phyloP scores from a whole-genome alignment of 2,329 filamentous ascomycete species.

The Fusarium verrucosum region DNA sequence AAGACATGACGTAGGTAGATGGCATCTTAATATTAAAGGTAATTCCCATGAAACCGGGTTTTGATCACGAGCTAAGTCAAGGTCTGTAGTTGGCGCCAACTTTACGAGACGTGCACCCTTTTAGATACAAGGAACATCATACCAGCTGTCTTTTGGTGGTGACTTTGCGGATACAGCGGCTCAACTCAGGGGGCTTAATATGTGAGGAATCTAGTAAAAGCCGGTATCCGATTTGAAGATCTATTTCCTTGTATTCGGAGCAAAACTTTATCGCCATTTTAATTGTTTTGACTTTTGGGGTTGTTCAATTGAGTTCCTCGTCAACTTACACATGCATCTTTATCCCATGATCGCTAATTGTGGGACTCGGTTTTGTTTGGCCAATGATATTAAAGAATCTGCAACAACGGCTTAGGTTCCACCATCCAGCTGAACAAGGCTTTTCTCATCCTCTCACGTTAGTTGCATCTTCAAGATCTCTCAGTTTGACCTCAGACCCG shows the following conservation, averaged over 20 bases:
- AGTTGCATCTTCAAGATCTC: too few relatives aligned
- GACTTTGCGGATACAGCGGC: conserved; percentile 14
- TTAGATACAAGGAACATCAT: conserved; percentile 14
- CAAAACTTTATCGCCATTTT: background rate
- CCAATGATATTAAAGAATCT: conserved; percentile 1
- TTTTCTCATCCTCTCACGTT: background rate
- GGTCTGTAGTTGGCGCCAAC: background rate
- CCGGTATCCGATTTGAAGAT: conserved; percentile 1
- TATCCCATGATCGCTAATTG: background rate
- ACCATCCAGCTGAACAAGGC: conserved; percentile 1
- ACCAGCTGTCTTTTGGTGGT: background rate
- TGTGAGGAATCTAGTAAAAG: background rate
- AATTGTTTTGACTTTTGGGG: background rate
- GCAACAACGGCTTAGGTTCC: background rate
- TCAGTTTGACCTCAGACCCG: background rate
- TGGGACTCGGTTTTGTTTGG: background rate
- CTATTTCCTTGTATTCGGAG: background rate
- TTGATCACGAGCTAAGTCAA: conserved; percentile 12
- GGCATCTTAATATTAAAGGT: background rate
- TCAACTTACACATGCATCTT: too few relatives aligned
- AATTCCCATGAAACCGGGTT: conserved; percentile 1
- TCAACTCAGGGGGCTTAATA: background rate
- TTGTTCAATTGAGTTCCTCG: background rate
- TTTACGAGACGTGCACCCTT: background rate
- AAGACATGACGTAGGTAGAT: conserved; percentile 18